phyloP scores from a whole-genome alignment of 2,329 filamentous ascomycete genomes.

The Stylonectria norvegica region DNA sequence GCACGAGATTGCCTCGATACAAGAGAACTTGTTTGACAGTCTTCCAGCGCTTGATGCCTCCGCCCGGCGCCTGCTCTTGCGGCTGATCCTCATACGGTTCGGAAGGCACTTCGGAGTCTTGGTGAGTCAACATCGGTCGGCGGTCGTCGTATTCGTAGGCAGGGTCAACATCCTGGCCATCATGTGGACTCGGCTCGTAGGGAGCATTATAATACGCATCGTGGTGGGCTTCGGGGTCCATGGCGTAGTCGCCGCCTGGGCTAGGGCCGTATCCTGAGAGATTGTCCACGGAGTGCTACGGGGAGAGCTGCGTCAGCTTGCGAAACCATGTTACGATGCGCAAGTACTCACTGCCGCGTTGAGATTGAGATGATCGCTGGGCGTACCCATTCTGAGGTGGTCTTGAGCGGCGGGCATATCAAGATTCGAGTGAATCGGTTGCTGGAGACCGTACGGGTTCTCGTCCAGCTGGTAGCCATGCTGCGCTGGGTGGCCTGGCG shows the following conservation, averaged over 20 bases:
- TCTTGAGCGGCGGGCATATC: conserved; percentile 24
- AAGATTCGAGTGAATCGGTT: conserved; percentile 24
- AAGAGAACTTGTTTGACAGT: conserved; percentile 98
- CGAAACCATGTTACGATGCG: conserved; percentile 8
- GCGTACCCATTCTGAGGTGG: conserved; percentile 47
- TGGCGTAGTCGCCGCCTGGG: conserved; percentile 63
- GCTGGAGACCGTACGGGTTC: conserved; percentile 57
- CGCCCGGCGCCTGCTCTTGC: conserved; percentile 36
- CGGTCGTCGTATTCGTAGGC: conserved; percentile 70
- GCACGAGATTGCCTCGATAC: conserved; percentile 92
- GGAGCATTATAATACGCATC: conserved; percentile 82
- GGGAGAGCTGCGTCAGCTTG: not conserved
- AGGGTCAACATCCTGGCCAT: conserved; percentile 56
- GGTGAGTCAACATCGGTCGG: conserved; percentile 71
- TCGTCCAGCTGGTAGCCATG: conserved; percentile 82
- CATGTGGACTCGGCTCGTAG: conserved; percentile 67
- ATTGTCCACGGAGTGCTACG: conserved; percentile 52
- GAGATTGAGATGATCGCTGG: conserved; percentile 73
- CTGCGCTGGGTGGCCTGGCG: conserved; percentile 69
- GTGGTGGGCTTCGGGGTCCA: conserved; percentile 82
- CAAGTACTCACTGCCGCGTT: conserved; percentile 72
- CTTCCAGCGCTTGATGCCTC: conserved; percentile 81
- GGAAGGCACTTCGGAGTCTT: conserved; percentile 44
- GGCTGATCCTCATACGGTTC: conserved; percentile 47
- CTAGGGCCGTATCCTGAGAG: conserved; percentile 46